Percentiles rank a stretch among this genome's conserved stretches.
Conservation (phyloP, 1,284 basidiomycete species). For the Caloboletus inedulis region DNA sequence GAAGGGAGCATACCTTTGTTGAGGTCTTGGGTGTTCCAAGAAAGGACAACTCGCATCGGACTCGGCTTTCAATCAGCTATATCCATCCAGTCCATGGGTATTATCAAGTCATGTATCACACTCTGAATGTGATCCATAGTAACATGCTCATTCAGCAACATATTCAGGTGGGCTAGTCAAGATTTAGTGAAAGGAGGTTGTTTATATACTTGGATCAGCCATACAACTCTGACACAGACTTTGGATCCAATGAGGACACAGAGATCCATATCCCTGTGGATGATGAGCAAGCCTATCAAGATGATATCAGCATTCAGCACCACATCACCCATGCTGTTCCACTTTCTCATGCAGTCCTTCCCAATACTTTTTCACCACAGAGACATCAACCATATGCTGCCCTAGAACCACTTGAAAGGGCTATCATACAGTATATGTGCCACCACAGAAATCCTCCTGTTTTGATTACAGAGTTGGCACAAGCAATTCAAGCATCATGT, state of each 20-base stretch:
- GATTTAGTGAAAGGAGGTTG: neutral
- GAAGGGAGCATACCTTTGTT: conserved; percentile 23
- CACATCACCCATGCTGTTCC: neutral
- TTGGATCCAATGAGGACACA: neutral
- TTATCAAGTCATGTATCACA: conserved; percentile 29
- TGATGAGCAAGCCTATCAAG: neutral
- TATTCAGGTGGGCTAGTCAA: conserved; percentile 11
- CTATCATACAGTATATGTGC: conserved; percentile 23
- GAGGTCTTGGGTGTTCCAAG: conserved; percentile 10
- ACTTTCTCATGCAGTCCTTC: conserved; percentile 6
- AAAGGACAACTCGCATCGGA: neutral
- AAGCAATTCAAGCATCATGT: conserved; percentile 9
- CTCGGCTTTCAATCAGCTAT: conserved; percentile 8
- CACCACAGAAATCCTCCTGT: conserved; percentile 6
- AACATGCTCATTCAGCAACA: conserved; percentile 6
- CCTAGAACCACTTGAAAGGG: conserved; percentile 19
- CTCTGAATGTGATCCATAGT: conserved; percentile 21
- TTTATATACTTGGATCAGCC: conserved; percentile 7
- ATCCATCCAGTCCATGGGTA: conserved; percentile 19
- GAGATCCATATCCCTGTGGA: neutral
- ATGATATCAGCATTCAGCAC: neutral
- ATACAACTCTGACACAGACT: neutral
- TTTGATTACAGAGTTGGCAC: conserved; percentile 15
- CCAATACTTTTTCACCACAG: conserved; percentile 21
- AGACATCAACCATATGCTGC: conserved; percentile 22